phyloP scores from a whole-genome alignment of 768 basidiomycete species.

The Lanmaoa rubissima region DNA sequence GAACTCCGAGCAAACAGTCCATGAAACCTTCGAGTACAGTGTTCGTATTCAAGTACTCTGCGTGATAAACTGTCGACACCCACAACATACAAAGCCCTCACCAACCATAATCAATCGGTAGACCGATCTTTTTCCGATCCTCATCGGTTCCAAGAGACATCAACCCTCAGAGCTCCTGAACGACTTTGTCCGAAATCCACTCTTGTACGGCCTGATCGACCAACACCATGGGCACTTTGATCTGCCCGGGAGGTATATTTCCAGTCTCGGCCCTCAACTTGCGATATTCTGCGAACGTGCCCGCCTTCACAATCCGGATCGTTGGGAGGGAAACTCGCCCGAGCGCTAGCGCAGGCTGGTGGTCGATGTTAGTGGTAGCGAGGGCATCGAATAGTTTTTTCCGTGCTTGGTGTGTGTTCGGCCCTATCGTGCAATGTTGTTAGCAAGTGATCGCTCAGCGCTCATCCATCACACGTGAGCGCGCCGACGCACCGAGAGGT shows the following conservation, averaged over 20 bases:
- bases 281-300: conserved; percentile 22
- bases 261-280: conserved; percentile 4
- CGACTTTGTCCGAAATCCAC: conserved; percentile 21
- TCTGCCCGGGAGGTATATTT: conserved; percentile 3
- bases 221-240: conserved; percentile 17
- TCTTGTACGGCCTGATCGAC: neutral
- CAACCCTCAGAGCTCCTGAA: conserved; percentile 12
- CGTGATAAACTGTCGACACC: no score
- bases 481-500: conserved; percentile 7
- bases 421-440: conserved; percentile 1
- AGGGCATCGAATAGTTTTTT: conserved; percentile 13
- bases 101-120: neutral
- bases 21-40: no score
- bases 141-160: neutral
- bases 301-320: conserved; percentile 19
- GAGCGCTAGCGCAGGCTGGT: neutral
- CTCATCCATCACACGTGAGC: neutral
- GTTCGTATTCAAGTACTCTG: no score
- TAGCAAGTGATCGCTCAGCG: neutral
- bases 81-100: no score
- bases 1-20: no score
- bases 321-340: conserved; percentile 15
- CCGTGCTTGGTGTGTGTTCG: neutral
- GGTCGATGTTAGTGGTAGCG: neutral
- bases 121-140: no score